Conservation (phyloP, 2,329 filamentous ascomycete species). For the Colletotrichum sp. region DNA sequence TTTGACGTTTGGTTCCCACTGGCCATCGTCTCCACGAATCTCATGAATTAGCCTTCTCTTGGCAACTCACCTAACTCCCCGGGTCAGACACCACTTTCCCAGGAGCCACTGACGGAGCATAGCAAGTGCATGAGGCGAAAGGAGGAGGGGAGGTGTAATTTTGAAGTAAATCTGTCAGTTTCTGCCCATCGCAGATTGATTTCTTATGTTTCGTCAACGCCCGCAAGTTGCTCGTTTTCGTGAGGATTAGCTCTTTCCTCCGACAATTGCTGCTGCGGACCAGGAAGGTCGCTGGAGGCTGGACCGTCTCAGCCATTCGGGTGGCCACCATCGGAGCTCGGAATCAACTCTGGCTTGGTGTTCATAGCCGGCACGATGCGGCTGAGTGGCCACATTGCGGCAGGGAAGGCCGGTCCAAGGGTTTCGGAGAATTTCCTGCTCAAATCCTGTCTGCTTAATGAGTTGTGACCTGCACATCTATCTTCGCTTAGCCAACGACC, state of each 20-base stretch:
- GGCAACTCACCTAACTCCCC: background rate
- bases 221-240: background rate
- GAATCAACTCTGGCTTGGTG: background rate
- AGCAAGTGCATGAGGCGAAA: background rate
- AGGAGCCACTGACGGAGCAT: background rate
- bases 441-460: background rate
- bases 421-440: background rate
- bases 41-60: background rate
- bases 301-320: background rate
- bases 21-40: background rate
- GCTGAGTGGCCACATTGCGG: background rate
- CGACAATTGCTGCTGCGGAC: background rate
- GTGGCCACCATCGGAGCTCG: background rate
- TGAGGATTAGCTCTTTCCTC: background rate
- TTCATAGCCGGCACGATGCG: background rate
- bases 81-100: background rate
- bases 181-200: background rate
- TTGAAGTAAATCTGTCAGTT: background rate
- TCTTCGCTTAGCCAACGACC: background rate
- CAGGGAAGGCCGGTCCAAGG: background rate
- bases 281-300: background rate
- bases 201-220: background rate
- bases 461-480: background rate
- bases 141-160: background rate
- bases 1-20: background rate